Evolutionary conservation across 805 yeast species (phyloP), one percentile per base, ranked within the genome.

Genomic region (Metschnikowia cubensis): DNA sequence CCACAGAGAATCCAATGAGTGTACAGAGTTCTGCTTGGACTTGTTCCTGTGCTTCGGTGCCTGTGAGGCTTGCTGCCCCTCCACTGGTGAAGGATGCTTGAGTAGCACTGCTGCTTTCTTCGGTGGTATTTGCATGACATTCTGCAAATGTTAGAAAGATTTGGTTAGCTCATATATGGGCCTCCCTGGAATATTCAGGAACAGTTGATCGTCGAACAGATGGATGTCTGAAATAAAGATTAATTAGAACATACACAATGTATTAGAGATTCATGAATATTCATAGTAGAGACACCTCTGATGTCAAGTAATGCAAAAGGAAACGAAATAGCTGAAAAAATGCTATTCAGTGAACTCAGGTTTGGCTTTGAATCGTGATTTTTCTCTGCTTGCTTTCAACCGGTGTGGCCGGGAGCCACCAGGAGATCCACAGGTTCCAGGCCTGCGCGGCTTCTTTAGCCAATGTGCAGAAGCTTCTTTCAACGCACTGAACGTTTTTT

Each of bases 21-120:
- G 78, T 53, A 57, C 71, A 6, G 76, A 73, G 55, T 73, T 73
- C 51, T 71, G 74, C 53, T 54, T 68, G 44, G 77, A 73, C 45
- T 61, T 56, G 36, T 61, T 59, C 45, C 50, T 65, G 17, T 73
- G 78, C 54, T 73, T 73, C 48, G 77, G 78, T 1, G 59, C 70
- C 43, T 66, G 66, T 45, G 73, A 70, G 42, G 58, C 63, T 6
- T 72, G 74, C 51, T 72, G 76, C 53, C 78, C 78, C n/a, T 51
- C 66, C 37, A 59, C 60, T 15, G 74, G 74, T 3, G 76, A 72
- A 47, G 77, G 78, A 8, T 73, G 68, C 52, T 49, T 72, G 45
- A 64, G 70, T 40, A 55, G 69, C 20, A 50, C 63, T 29, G 75
- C 75, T 8, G 59, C 66, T 1, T 68, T 72, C 60, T 56, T 67